Conservation (phyloP, 2,329 filamentous ascomycete genomes). For the Pseudogymnoascus sp. region DNA sequence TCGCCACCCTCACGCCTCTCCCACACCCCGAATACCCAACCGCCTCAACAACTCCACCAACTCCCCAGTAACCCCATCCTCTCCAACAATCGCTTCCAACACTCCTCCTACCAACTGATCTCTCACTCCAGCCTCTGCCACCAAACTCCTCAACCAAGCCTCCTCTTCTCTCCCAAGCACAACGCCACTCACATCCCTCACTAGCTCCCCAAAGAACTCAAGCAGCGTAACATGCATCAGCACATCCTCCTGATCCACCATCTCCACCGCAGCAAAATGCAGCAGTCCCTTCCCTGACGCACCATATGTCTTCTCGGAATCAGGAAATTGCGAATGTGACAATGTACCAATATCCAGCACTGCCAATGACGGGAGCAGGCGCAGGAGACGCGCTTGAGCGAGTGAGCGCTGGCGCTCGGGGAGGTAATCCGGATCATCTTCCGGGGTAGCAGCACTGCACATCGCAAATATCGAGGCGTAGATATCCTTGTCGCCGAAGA, state of each 20-base stretch:
- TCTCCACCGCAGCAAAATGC: conserved; percentile 26
- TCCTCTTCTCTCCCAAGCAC: background rate
- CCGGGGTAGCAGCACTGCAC: conserved; percentile 23
- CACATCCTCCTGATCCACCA: conserved; percentile 29
- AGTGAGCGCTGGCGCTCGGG: conserved; percentile 29
- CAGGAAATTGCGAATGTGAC: conserved; percentile 23
- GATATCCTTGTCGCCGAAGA: conserved; percentile 40
- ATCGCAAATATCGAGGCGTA: conserved; percentile 41
- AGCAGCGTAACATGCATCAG: conserved; percentile 30
- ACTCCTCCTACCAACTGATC: background rate
- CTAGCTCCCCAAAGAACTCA: conserved; percentile 27
- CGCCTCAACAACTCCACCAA: background rate
- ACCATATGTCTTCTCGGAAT: conserved; percentile 22
- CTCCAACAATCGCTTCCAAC: conserved; percentile 5
- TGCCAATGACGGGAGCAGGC: conserved; percentile 27
- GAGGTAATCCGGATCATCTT: conserved; percentile 18
- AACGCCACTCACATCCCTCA: background rate
- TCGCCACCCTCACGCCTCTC: background rate
- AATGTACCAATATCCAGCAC: conserved; percentile 24
- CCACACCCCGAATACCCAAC: background rate
- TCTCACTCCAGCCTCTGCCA: background rate
- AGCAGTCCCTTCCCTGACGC: conserved; percentile 22
- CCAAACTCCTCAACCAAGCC: background rate
- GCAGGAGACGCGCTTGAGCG: conserved; percentile 28
- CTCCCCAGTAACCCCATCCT: background rate